A percentile compares a stretch with the other conserved stretches of the same genome.
phyloP scores from a whole-genome alignment of 2,329 filamentous ascomycete species.

The Exophiala sp. region DNA sequence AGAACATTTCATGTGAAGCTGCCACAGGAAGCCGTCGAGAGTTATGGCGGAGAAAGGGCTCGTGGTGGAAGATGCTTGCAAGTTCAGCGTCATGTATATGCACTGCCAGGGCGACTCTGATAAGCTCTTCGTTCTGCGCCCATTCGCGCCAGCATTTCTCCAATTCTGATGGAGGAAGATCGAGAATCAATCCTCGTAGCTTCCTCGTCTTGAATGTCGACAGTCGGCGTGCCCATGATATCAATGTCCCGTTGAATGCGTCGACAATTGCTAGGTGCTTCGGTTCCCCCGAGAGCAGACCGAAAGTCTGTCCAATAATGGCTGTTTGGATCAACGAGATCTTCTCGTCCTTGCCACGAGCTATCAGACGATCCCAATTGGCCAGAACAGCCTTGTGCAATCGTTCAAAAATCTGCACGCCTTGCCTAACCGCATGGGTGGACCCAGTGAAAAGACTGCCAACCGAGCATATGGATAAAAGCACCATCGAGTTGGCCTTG shows the following conservation, averaged over 20 bases:
- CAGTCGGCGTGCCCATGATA: constrained; percentile 31
- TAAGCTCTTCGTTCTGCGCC: constrained; percentile 30
- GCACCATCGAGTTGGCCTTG: constrained; percentile 30
- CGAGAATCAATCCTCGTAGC: constrained; percentile 17
- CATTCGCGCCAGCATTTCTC: constrained; percentile 28
- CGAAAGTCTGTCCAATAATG: constrained; percentile 33
- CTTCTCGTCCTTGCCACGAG: constrained; percentile 22
- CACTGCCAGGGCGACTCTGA: constrained; percentile 30
- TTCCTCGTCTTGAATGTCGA: constrained; percentile 27
- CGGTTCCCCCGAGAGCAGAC: constrained; percentile 30
- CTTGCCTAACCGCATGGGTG: constrained; percentile 30
- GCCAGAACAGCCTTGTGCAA: constrained; percentile 34
- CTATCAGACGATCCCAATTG: constrained; percentile 30
- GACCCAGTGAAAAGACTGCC: constrained; percentile 38
- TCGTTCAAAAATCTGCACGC: constrained; percentile 32
- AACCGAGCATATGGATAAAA: constrained; percentile 38
- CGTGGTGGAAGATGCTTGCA: constrained; percentile 24
- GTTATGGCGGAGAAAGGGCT: constrained; percentile 23
- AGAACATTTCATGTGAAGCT: constrained; percentile 20
- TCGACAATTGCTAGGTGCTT: constrained; percentile 31
- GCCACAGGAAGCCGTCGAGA: constrained; percentile 20
- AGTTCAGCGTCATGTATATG: constrained; percentile 29
- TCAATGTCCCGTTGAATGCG: constrained; percentile 33
- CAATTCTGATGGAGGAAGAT: constrained; percentile 12
- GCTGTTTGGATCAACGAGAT: constrained; percentile 31